Evolutionary conservation across 2,329 filamentous ascomycete species (phyloP), one percentile per base, ranked within the genome.

Genomic region (Metarhizium guizhouense): DNA sequence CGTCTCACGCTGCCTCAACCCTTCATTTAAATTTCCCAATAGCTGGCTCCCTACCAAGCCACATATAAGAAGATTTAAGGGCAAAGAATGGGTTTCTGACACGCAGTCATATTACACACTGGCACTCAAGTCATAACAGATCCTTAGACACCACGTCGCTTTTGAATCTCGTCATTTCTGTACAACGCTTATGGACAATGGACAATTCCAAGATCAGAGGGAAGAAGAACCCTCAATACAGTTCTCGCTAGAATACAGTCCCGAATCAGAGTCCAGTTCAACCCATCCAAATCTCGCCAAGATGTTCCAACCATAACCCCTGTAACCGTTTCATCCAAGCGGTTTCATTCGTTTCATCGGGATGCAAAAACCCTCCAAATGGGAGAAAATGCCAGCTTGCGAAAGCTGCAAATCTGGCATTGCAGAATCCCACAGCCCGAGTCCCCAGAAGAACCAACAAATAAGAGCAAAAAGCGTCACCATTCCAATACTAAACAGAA

Each of bases 181-280:
- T 57, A 55, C 53, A 53, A 38, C 20, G 53, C 54, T 29, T 57
- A 56, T 55, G 53, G 51, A 55, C 53, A 55, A 55, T 55, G 51
- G 47, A 55, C 53, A 55, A 55, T 40, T 51, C 49, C 56, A 43
- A 48, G 58, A 50, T 52, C 50, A 55, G 38, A 47, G 53, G 47
- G 51, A 34, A 40, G 53, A 47, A 50, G 50, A 57, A 50, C 49
- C 54, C 54, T 48, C 40, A 34, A 57, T 40, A 48, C 29, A 47
- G 29, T 45, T 45, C n/a, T 47, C 45, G 36, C 47, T 60, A 60
- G 53, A 60, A 57, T 60, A 60, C 59, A 60, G 50, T 38, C 34
- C 54, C 47, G 8, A 53, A 25, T 30, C 51, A 57, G 38, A 55
- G 52, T 51, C 53, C 55, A 48, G 50, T 43, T 25, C 51, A 36